A percentile compares a stretch with the other conserved stretches of the same genome.
phyloP scores from a whole-genome alignment of 352 stramenopile species.

The Globisporangium paroecandrum region DNA sequence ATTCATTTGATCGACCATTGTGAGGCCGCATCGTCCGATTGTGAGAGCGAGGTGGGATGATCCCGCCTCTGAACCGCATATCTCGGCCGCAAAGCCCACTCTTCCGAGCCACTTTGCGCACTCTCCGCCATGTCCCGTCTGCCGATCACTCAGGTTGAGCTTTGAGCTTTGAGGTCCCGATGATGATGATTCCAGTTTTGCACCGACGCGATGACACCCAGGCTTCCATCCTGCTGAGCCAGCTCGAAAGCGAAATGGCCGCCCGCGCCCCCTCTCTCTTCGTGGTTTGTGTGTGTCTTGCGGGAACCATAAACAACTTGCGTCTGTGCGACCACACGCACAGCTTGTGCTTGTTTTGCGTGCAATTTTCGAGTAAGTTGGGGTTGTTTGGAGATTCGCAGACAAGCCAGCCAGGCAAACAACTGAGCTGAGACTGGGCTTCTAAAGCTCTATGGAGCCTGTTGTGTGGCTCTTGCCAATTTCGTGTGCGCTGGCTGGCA shows the following conservation, averaged over 20 bases:
- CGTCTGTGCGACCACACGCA: neutral
- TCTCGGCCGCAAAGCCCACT: conserved; percentile 2
- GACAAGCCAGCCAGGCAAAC: neutral
- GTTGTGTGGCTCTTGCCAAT: neutral
- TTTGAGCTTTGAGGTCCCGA: neutral
- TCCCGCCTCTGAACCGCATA: conserved; percentile 4
- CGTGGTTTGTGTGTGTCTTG: neutral
- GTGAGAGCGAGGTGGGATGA: neutral
- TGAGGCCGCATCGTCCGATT: neutral
- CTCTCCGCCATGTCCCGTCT: neutral
- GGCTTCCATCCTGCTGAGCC: neutral
- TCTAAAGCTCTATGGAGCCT: neutral
- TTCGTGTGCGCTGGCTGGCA: neutral
- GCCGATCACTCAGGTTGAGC: neutral
- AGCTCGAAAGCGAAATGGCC: neutral
- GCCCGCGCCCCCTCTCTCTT: neutral
- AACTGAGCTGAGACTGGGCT: neutral
- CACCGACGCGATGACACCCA: neutral
- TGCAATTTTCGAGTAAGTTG: neutral
- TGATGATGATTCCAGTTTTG: neutral
- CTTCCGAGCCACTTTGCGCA: neutral
- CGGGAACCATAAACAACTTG: neutral
- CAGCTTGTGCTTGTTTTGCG: neutral
- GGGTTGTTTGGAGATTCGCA: neutral
- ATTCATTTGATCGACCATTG: neutral